Base-by-base conservation (phyloP, 805 yeast species). In the Barnettozyma populi region DNA sequence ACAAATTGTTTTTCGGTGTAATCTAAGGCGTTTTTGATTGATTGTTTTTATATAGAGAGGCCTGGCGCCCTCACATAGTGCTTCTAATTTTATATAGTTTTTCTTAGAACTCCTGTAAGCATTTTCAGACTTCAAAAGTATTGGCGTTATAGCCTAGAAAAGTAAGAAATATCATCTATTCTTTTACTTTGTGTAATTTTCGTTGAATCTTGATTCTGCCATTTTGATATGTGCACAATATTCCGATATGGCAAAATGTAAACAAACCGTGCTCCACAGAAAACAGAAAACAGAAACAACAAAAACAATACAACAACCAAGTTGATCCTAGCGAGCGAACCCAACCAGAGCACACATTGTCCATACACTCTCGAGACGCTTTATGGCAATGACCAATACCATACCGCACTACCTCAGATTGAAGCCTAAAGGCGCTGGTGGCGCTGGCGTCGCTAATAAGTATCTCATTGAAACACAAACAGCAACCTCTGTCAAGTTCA, bases 371-470 rank as follows among this genome's bases (percentile, higher is more conserved):
- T n/a, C n/a, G n/a, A n/a, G n/a, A 35, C 6, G 37, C 10, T 7
- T 9, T 11, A 35, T 5, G 14, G 6, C 13, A 24, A 39, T 39
- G 42, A 16, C 34, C 34, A 39, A 39, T n/a, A 39, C 23, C 4
- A 56, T 69, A 2, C 72, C 73, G 5, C 68, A 66, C 21, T 69
- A 66, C 47, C 52, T 73, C 45, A 61, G 76, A 34, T 56, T 72
- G 42, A 68, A 69, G 49, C 72, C 73, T 14, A 53, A 60, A 3
- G 54, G 62, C 1, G 60, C 54, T 14, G 27, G 47, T 1, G 41
- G 51, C 10, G 52, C 42, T 20, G 53, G 48, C 24, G n/a, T 14
- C 45, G 49, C 23, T 4, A 49, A 45, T 18, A 54, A 54, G 36
- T 52, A 44, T 23, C 43, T 57, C 48, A 49, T 66, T 47, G 51